A percentile compares a stretch with the other conserved stretches of the same genome.
Conservation (phyloP, 805 yeast species). For the Nakazawaea sp. region DNA sequence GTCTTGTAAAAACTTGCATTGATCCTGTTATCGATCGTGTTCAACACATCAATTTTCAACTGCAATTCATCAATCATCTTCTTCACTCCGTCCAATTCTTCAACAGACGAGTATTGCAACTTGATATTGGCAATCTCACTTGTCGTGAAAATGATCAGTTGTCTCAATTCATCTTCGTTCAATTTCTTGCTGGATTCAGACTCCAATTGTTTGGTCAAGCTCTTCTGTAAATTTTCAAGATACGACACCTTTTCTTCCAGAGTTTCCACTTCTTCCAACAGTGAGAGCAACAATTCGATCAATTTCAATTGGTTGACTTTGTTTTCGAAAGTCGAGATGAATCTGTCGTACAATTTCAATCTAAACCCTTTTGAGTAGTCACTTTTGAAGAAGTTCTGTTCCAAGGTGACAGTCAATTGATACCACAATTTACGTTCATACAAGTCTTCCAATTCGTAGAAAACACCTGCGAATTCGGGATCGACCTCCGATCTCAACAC, state of each 20-base stretch:
- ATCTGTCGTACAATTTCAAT: slow-evolving; percentile 60
- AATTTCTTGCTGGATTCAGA: slow-evolving; percentile 23
- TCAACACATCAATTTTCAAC: slow-evolving; percentile 48
- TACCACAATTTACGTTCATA: slow-evolving; percentile 93
- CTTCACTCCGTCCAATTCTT: slow-evolving; percentile 48
- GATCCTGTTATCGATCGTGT: slow-evolving; percentile 53
- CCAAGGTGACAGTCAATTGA: slow-evolving; percentile 71
- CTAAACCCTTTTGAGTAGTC: slow-evolving; percentile 49
- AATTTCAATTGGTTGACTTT: slow-evolving; percentile 75
- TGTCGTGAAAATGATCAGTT: slow-evolving; percentile 53
- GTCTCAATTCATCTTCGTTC: slow-evolving; percentile 24
- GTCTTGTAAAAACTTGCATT: slow-evolving; percentile 81
- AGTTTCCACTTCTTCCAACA: slow-evolving; percentile 37
- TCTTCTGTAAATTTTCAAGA: slow-evolving; percentile 33
- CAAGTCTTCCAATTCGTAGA: slow-evolving; percentile 71
- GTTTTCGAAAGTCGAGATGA: slow-evolving; percentile 58
- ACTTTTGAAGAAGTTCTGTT: slow-evolving; percentile 49
- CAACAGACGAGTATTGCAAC: slow-evolving; percentile 28
- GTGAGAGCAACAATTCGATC: slow-evolving; percentile 62
- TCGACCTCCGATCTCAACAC: slow-evolving; percentile 63
- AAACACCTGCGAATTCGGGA: slow-evolving; percentile 50
- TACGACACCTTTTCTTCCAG: slow-evolving; percentile 44
- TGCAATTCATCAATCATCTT: slow-evolving; percentile 59
- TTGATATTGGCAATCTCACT: slow-evolving; percentile 73
- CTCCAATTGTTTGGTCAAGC: slow-evolving; percentile 32